These are phyloP conservation scores for Byssochlamys sp. DNA, from an alignment of 2,329 filamentous ascomycete genomes.

Conservation along the genomic window DNA sequence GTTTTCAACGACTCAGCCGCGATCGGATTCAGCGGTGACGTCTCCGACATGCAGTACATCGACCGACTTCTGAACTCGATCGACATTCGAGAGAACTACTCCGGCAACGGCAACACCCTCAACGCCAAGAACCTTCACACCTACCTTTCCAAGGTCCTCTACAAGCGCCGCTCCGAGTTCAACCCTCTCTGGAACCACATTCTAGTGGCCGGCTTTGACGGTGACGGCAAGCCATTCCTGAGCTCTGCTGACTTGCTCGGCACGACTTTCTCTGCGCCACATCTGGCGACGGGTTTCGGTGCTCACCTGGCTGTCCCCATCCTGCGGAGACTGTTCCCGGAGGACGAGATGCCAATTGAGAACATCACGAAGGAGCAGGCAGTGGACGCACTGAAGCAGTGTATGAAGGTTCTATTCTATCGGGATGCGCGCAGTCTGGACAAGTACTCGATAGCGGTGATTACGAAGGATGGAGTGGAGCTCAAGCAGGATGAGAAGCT, in stretches of 20 bases:
- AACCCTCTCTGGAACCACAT: constrained; percentile 96
- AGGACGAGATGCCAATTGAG: constrained; percentile 62
- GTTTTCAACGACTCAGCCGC: constrained; percentile 75
- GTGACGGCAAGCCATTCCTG: constrained; percentile 71
- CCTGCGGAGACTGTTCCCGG: constrained; percentile 70
- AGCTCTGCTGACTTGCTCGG: constrained; percentile 85
- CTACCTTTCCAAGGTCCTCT: constrained; percentile 91
- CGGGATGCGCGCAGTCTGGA: constrained; percentile 88
- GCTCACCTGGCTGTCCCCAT: constrained; percentile 87
- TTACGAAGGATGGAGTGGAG: constrained; percentile 82
- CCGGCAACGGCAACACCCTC: constrained; percentile 47
- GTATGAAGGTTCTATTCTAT: constrained; percentile 98
- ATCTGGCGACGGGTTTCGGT: constrained; percentile 86
- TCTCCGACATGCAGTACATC: constrained; percentile 98
- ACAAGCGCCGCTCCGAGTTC: constrained; percentile 88
- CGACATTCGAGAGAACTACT: constrained; percentile 81
- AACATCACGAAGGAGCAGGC: constrained; percentile 68
- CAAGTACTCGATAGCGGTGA: constrained; percentile 78
- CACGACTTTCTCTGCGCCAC: constrained; percentile 79
- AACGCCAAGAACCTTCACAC: constrained; percentile 92
- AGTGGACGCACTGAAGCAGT: constrained; percentile 72
- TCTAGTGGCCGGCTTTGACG: constrained; percentile 80
- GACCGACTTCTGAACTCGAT: constrained; percentile 80
- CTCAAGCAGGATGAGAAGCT: constrained; percentile 76
- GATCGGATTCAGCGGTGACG: constrained; percentile 89